Percentiles rank a stretch among this genome's conserved stretches.
Evolutionary conservation across 345 rosid genomes (phyloP).

Genomic region (Passiflora organensis): DNA sequence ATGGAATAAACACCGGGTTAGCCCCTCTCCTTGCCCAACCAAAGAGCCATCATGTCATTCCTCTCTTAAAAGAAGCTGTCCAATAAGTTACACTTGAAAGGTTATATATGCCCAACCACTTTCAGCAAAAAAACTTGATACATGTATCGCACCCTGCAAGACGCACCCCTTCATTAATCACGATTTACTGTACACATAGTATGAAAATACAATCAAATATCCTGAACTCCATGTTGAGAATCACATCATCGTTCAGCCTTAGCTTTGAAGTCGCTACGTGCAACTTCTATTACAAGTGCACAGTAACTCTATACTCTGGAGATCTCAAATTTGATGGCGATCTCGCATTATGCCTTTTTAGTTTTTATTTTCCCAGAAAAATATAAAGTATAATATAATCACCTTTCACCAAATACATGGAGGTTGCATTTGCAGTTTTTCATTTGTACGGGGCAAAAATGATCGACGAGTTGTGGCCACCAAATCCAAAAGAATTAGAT

Average conservation of each 20-base stretch:
- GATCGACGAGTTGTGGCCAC: slow-evolving; percentile 97
- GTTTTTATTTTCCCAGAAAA: background rate
- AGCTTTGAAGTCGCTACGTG: too few species aligned
- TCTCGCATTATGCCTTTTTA: background rate
- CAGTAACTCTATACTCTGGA: too few species aligned
- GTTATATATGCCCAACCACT: background rate
- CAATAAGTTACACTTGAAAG: background rate
- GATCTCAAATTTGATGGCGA: too few species aligned
- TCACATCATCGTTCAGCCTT: too few species aligned
- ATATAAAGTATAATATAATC: background rate
- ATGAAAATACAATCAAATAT: too few species aligned
- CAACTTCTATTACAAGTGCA: too few species aligned
- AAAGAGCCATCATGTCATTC: background rate
- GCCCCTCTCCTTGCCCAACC: background rate
- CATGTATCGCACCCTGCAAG: background rate
- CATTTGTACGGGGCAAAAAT: slow-evolving; percentile 85
- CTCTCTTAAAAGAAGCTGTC: slow-evolving; percentile 3
- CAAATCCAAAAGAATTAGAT: slow-evolving; percentile 89
- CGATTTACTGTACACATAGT: background rate
- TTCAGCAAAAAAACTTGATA: background rate
- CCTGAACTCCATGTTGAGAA: too few species aligned
- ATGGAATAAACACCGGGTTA: background rate
- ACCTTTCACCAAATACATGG: slow-evolving; percentile 10
- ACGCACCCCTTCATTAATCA: background rate
- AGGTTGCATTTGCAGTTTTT: slow-evolving; percentile 9